Evolutionary conservation across 805 yeast species (phyloP), one percentile per base, ranked within the genome.

Genomic region (Debaryomyces prosopidis): DNA sequence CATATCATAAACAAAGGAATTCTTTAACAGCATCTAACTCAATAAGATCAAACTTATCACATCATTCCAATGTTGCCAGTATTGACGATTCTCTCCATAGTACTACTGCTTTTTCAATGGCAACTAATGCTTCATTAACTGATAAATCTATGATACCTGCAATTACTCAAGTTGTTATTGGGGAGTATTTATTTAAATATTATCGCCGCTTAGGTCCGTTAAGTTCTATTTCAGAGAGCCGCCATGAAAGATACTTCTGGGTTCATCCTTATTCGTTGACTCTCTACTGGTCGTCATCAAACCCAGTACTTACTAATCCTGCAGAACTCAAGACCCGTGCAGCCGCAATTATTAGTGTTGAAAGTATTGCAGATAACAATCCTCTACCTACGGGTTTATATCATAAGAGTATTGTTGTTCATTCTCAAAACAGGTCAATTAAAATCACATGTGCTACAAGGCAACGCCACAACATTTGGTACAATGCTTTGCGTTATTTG

Each of bases 161-260:
- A 1, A 80, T 92, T 45, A 87, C 97, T 0, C 97, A 92, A 66
- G 87, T 94, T 3, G 90, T 92, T 36, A 87, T 91, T 63, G 99
- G 99, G 42, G 98, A 92, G 61, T 88, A 82, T 52, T 71, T 91
- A 46, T 84, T 77, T 78, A 92, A 92, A 65, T 91, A 91, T 62
- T 88, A 85, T 62, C 82, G 94, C 47, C 81, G 82, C 49, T 66
- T 86, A 43, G 91, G 91, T 1, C 85, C 90, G 12, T 72, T 88
- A 40, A 84, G 89, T 32, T 76, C 85, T 1, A 76, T 89, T 16
- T 79, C 92, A 0, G 94, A 89, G 41, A 79, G 80, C 35, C 79
- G 97, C 48, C 99, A 92, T 60, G 94, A 87, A 59, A 78, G 97
- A 52, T 92, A 81, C 69, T 92, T 92, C 76, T 94, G 98, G 98